These are phyloP conservation scores for Linderniella brevidens DNA, from an alignment of 257 asterid genomes.

Conservation along the genomic window DNA sequence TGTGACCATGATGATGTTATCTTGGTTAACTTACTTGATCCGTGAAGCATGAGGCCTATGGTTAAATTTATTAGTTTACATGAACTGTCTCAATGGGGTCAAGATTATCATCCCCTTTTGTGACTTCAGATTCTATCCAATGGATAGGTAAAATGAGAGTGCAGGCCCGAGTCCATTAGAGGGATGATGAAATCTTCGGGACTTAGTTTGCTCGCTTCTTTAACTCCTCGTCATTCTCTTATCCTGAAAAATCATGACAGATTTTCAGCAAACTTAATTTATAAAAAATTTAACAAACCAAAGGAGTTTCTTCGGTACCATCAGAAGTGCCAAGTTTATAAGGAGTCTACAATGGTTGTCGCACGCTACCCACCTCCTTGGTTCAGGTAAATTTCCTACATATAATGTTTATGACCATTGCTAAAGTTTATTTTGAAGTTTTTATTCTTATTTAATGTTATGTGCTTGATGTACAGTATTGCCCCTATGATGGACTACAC, in stretches of 20 bases:
- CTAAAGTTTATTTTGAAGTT: background rate
- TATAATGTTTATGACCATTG: no score
- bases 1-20: no score
- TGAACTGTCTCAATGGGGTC: background rate
- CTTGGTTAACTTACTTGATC: no score
- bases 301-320: slow-evolving; percentile 20
- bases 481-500: slow-evolving; percentile 99
- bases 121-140: slow-evolving; percentile 41
- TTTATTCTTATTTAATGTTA: slow-evolving; percentile 10
- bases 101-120: slow-evolving; percentile 23
- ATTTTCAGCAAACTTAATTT: slow-evolving; percentile 26
- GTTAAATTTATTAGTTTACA: no score
- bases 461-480: slow-evolving; percentile 31
- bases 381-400: slow-evolving; percentile 54
- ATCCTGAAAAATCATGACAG: slow-evolving; percentile 51
- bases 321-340: slow-evolving; percentile 25
- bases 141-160: slow-evolving; percentile 50
- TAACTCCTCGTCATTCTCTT: slow-evolving; percentile 55
- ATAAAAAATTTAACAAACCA: slow-evolving; percentile 23
- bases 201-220: slow-evolving; percentile 53
- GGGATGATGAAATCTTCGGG: slow-evolving; percentile 57
- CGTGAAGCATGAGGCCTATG: no score
- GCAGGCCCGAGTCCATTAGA: slow-evolving; percentile 27
- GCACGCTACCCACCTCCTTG: slow-evolving; percentile 56
- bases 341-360: slow-evolving; percentile 48